Percentiles rank a stretch among this genome's conserved stretches.
Conservation (phyloP, 2,329 filamentous ascomycete genomes). For the Alternaria angustiovoidea region DNA sequence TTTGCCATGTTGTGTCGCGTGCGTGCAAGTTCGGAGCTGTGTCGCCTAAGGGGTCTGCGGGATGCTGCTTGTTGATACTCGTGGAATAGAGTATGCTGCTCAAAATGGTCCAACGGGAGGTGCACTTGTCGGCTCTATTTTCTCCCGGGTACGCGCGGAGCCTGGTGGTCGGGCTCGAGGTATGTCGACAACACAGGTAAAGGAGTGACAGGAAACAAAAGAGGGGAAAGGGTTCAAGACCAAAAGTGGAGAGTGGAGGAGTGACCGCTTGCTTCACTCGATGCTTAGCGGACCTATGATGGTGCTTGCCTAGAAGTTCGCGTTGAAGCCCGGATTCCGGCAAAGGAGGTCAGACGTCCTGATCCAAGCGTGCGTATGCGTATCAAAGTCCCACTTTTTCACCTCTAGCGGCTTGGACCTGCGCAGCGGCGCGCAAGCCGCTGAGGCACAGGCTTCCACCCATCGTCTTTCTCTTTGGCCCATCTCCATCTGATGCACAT, state of each 20-base stretch:
- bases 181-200: conserved; percentile 5
- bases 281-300: conserved; percentile 11
- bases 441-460: conserved; percentile 1
- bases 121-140: conserved; percentile 1
- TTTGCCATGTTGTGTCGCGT: conserved; percentile 21
- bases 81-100: not conserved
- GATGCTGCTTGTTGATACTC: conserved; percentile 1
- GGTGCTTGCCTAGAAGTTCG: conserved; percentile 9
- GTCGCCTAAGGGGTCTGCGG: not conserved
- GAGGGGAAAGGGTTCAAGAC: conserved; percentile 5
- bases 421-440: conserved; percentile 6
- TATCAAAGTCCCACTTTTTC: conserved; percentile 13
- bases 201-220: conserved; percentile 6
- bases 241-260: conserved; percentile 5
- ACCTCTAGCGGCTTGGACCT: conserved; percentile 1
- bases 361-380: conserved; percentile 13
- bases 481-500: not conserved
- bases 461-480: not conserved
- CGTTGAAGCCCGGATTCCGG: conserved; percentile 9
- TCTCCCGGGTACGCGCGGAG: not conserved
- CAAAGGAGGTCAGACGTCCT: conserved; percentile 17
- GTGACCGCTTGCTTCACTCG: conserved; percentile 7
- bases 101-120: not conserved
- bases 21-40: not conserved
- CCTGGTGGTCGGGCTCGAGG: not conserved